Percentiles rank a stretch among this genome's conserved stretches.
Conservation (phyloP, 2,329 filamentous ascomycete genomes). For the Pseudogymnoascus sp. region DNA sequence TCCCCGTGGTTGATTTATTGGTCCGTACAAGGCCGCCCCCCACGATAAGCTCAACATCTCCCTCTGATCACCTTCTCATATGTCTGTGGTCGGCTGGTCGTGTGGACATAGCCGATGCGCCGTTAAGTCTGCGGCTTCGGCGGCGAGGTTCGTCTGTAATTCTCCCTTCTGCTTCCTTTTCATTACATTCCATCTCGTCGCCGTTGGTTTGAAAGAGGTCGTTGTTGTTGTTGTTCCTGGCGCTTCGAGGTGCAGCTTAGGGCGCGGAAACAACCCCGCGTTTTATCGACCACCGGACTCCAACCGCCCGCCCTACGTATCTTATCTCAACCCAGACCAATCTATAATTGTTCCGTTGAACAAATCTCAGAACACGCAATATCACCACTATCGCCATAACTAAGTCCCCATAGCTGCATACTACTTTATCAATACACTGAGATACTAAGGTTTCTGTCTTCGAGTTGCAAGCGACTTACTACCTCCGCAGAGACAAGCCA, state of each 20-base stretch:
- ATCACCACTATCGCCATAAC: neutral
- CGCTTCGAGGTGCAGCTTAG: neutral
- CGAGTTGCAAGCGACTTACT: neutral
- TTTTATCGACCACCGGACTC: neutral
- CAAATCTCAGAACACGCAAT: constrained; percentile 3
- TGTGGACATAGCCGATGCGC: neutral
- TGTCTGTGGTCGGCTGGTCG: neutral
- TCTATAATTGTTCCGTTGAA: neutral
- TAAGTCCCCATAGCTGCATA: neutral
- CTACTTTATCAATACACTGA: neutral
- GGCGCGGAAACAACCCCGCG: neutral
- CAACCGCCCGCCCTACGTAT: neutral
- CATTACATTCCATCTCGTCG: neutral
- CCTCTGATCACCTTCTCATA: neutral
- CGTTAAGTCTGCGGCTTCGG: neutral
- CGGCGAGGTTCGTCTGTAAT: neutral
- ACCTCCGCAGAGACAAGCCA: neutral
- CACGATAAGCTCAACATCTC: neutral
- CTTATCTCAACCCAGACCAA: constrained; percentile 2
- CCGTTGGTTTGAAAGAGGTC: neutral
- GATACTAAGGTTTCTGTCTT: neutral
- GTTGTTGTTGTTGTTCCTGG: neutral
- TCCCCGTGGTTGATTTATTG: constrained; percentile 3
- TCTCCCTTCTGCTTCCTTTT: neutral
- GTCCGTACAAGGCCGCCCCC: neutral